phyloP scores from a whole-genome alignment of 2,329 filamentous ascomycete species.

The Fusarium sp. region DNA sequence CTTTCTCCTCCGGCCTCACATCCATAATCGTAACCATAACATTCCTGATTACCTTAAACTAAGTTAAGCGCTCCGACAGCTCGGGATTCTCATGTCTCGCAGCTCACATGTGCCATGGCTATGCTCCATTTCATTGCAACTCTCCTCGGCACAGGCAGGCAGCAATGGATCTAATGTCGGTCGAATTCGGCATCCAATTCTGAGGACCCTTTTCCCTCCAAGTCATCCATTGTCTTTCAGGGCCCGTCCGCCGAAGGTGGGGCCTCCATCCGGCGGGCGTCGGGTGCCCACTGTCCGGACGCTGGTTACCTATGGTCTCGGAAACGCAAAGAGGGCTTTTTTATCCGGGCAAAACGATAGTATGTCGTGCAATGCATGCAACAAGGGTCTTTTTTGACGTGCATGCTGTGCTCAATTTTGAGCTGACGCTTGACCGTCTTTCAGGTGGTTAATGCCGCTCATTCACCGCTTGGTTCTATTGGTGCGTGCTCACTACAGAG shows the following conservation, averaged over 20 bases:
- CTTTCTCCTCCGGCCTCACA: not conserved
- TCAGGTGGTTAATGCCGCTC: conserved; percentile 23
- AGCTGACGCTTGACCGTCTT: conserved; percentile 31
- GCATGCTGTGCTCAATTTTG: conserved; percentile 16
- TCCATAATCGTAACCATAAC: not conserved
- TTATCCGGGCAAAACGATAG: not conserved
- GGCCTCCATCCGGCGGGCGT: not conserved
- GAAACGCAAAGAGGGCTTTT: conserved; percentile 14
- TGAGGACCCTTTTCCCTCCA: not conserved
- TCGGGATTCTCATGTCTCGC: conserved; percentile 1
- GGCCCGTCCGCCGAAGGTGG: not conserved
- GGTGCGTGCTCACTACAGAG: conserved; percentile 1
- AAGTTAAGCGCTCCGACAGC: not conserved
- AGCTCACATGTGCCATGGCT: not conserved
- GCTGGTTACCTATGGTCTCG: not conserved
- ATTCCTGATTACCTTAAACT: not conserved
- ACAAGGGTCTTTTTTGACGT: conserved; percentile 22
- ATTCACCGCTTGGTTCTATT: conserved; percentile 27
- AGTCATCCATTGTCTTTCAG: not conserved
- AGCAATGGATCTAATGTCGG: not conserved
- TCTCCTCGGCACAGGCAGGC: not conserved
- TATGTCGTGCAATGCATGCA: conserved; percentile 16
- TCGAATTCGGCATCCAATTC: not conserved
- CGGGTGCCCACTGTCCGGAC: not conserved
- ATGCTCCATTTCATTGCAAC: not conserved